These are phyloP conservation scores for Fusarium dimerum DNA, from an alignment of 2,329 filamentous ascomycete species.

Conservation along the genomic window DNA sequence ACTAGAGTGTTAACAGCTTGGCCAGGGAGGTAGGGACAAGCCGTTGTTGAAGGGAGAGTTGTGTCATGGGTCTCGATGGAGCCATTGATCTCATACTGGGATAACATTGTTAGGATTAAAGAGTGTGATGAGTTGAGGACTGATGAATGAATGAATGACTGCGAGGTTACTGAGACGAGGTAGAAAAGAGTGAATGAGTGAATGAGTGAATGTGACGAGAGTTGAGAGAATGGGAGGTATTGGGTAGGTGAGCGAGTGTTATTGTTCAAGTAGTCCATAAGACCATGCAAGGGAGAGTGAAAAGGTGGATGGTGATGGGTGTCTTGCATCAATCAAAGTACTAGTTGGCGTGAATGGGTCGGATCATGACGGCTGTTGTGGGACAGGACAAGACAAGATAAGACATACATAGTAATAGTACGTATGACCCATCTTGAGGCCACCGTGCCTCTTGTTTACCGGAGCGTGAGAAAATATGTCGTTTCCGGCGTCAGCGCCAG, in stretches of 20 bases:
- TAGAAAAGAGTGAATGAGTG: conserved; percentile 4
- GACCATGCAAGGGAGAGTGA: conserved; percentile 21
- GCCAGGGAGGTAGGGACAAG: conserved; percentile 84
- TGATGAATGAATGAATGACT: not conserved
- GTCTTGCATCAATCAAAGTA: not conserved
- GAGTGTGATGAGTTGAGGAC: not conserved
- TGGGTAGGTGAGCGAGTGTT: conserved; percentile 16
- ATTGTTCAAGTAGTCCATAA: conserved; percentile 12
- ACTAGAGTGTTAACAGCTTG: conserved; percentile 84
- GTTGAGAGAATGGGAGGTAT: not conserved
- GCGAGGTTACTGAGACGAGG: too few species aligned
- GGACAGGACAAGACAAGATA: conserved; percentile 9
- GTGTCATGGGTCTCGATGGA: conserved; percentile 76
- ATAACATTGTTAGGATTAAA: conserved; percentile 26
- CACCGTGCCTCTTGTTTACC: conserved; percentile 63
- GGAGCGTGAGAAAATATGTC: conserved; percentile 13
- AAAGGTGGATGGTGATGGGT: not conserved
- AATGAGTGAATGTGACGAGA: not conserved
- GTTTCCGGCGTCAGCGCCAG: conserved; percentile 16
- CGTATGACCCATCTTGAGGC: conserved; percentile 86
- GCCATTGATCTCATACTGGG: conserved; percentile 80
- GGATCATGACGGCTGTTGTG: conserved; percentile 5
- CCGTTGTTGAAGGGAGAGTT: conserved; percentile 69
- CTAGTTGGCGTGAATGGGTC: not conserved
- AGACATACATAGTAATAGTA: conserved; percentile 92